phyloP scores from a whole-genome alignment of 2,329 filamentous ascomycete species.

The Monilinia fructigena region DNA sequence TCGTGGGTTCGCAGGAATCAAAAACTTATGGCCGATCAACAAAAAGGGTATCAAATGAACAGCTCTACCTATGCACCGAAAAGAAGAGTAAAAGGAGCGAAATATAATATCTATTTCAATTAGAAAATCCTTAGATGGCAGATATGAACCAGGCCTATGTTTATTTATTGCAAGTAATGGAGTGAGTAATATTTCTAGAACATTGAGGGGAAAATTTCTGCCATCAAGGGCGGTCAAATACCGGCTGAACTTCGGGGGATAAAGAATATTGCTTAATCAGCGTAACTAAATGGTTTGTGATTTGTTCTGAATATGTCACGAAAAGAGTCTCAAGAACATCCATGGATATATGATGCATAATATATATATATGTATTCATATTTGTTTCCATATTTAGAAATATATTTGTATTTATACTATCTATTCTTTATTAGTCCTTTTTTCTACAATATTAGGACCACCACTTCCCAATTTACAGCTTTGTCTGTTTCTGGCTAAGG shows the following conservation, averaged over 20 bases:
- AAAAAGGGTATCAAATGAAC: neutral
- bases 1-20: neutral
- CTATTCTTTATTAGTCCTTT: too few relatives aligned
- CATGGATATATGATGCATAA: too few relatives aligned
- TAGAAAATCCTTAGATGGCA: neutral
- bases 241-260: neutral
- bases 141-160: neutral
- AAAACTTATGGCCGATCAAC: neutral
- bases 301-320: too few relatives aligned
- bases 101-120: neutral
- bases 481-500: too few relatives aligned
- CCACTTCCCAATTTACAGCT: too few relatives aligned
- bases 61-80: neutral
- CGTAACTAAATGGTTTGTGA: too few relatives aligned
- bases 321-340: too few relatives aligned
- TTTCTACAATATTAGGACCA: too few relatives aligned
- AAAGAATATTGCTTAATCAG: neutral
- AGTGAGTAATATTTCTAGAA: constrained; percentile 2
- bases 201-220: constrained; percentile 9
- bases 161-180: neutral
- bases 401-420: too few relatives aligned
- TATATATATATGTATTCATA: too few relatives aligned
- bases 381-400: too few relatives aligned
- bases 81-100: neutral
- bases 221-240: neutral